Base-by-base conservation (phyloP, 768 basidiomycete genomes). In the Lactarius trivialis region DNA sequence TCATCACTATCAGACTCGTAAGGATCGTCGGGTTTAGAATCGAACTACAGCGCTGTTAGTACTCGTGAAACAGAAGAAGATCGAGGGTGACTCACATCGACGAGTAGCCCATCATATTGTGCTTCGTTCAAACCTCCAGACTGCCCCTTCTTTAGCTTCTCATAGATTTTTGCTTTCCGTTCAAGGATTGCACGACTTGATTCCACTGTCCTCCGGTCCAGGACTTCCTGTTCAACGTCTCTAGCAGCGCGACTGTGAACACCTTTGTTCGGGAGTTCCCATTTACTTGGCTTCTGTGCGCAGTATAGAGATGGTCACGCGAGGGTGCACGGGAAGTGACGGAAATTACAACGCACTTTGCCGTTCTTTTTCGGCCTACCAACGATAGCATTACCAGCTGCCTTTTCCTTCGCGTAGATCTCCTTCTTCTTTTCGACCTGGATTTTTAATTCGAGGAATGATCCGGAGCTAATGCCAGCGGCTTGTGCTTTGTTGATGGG, bases 381-480 rank as follows among this genome's bases (percentile, higher is more conserved):
- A 6, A 84, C 77, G 26, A 84, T 71, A n/a, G 76, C 78, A 64
- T 78, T 78, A 14, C 87, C 87, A 15, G 81, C 74, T 12, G 81
- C 82, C 68, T 87, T 90, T 57, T 80, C 79, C 69, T 83, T 87
- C 19, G 82, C 73, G 34, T 90, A 78, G 64, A 88, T 85, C 19
- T 87, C 78, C 68, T 86, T 83, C 58, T 77, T 72, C 63, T 76
- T 78, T 1, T 75, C 75, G 1, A 84, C 71, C 58, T 82, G 77
- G 8, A 80, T 85, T 64, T 88, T 89, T 48, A 94, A 82, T 69
- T 92, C 89, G n/a, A 91, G 82, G 72, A 92, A 89, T 0, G 91
- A 90, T 61, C 79, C 81, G 4, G 86, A 79, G 63, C 83, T 88
- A 69, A 90, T 79, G 8, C 88, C 88, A 39, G 84, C 82, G 17